Percentiles rank a stretch among this genome's conserved stretches.
These are phyloP conservation scores for Chaetoceros tenuissimus DNA, from an alignment of 108 stramenopile genomes.

Conservation along the genomic window DNA sequence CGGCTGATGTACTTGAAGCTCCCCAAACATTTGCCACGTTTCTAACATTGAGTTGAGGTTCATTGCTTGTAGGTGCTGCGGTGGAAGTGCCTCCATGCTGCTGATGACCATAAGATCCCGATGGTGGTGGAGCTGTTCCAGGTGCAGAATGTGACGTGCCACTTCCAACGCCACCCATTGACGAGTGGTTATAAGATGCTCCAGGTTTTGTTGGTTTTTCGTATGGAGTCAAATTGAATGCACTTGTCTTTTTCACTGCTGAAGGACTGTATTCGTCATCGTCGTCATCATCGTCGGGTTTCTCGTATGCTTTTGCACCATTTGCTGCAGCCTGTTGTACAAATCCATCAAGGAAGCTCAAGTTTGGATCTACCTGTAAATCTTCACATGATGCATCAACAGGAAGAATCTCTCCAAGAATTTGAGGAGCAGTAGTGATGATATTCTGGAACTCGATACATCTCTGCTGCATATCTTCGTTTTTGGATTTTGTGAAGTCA, in stretches of 20 bases:
- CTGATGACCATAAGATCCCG: slow-evolving; percentile 10
- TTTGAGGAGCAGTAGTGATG: slow-evolving; percentile 56
- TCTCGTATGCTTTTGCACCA: slow-evolving; percentile 82
- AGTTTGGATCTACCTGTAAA: slow-evolving; percentile 78
- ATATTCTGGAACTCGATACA: slow-evolving; percentile 89
- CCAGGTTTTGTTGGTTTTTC: slow-evolving; percentile 71
- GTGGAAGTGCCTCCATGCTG: slow-evolving; percentile 4
- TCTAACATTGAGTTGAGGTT: slow-evolving; percentile 49
- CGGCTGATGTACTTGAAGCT: slow-evolving; percentile 29
- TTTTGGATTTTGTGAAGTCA: slow-evolving; percentile 75
- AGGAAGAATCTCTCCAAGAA: slow-evolving; percentile 86
- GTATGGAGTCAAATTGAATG: slow-evolving; percentile 89
- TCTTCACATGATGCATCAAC: slow-evolving; percentile 94
- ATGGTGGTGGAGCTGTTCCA: slow-evolving; percentile 33
- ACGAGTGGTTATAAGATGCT: slow-evolving; percentile 9
- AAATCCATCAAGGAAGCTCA: slow-evolving; percentile 83
- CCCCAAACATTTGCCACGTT: slow-evolving; percentile 86
- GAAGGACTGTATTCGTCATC: slow-evolving; percentile 48
- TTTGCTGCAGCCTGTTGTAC: slow-evolving; percentile 76
- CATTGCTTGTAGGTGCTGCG: slow-evolving; percentile 12
- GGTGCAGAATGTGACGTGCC: slow-evolving; percentile 22
- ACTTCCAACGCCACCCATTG: slow-evolving; percentile 26
- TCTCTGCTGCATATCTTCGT: slow-evolving; percentile 86
- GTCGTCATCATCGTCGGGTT: slow-evolving; percentile 82
- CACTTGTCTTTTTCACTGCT: slow-evolving; percentile 24